Evolutionary conservation across 441 rosid species (phyloP).

Genomic region (Isatis lusitanica): DNA sequence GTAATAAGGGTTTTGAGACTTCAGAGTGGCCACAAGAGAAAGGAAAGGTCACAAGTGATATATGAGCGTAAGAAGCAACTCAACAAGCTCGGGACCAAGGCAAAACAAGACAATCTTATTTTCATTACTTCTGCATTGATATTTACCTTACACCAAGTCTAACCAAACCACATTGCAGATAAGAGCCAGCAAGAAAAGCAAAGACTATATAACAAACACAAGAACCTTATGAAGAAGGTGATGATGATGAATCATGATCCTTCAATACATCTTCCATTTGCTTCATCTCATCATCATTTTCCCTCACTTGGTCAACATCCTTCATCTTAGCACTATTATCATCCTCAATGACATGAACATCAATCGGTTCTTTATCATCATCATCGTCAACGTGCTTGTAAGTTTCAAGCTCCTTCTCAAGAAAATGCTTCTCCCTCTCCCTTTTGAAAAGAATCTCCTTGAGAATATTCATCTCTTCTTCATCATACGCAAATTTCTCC

Average conservation of each 20-base stretch:
- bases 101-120: slow-evolving; percentile 28
- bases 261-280: slow-evolving; percentile 17
- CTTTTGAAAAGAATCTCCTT: slow-evolving; percentile 61
- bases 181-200: background rate
- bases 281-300: slow-evolving; percentile 10
- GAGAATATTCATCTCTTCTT: slow-evolving; percentile 65
- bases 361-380: slow-evolving; percentile 37
- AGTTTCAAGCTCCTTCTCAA: slow-evolving; percentile 61
- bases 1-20: background rate
- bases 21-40: slow-evolving; percentile 56
- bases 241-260: slow-evolving; percentile 23
- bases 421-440: slow-evolving; percentile 58
- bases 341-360: slow-evolving; percentile 65
- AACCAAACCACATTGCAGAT: background rate
- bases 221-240: slow-evolving; percentile 15
- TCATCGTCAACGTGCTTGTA: slow-evolving; percentile 41
- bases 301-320: slow-evolving; percentile 6
- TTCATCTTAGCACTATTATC: slow-evolving; percentile 3
- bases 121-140: slow-evolving; percentile 7
- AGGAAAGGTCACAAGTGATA: slow-evolving; percentile 55
- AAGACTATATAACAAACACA: background rate
- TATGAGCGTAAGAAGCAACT: slow-evolving; percentile 72
- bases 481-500: slow-evolving; percentile 62
- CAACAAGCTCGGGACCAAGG: slow-evolving; percentile 57
- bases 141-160: slow-evolving; percentile 13